Conservation (phyloP, 208 protist species). For the Tritrichomonas foetus region DNA sequence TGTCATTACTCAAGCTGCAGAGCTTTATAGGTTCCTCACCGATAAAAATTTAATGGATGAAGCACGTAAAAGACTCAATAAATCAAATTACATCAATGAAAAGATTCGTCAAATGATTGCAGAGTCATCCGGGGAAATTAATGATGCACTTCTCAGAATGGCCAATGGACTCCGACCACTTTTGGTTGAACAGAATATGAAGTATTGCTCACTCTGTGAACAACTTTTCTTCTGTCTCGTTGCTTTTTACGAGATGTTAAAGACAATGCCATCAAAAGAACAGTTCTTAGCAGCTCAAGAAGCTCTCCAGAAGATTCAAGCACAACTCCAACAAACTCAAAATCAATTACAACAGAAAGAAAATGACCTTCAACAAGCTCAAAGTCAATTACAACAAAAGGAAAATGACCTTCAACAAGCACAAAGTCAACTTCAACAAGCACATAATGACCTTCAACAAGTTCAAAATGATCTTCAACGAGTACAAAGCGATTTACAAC, state of each 20-base stretch:
- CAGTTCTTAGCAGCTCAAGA: not conserved
- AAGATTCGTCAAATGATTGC: not conserved
- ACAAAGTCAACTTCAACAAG: not conserved
- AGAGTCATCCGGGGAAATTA: not conserved
- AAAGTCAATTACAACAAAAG: not conserved
- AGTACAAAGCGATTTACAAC: not conserved
- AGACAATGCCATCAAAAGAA: not conserved
- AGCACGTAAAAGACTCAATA: not conserved
- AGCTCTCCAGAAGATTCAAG: not conserved
- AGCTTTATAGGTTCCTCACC: not conserved
- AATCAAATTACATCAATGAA: not conserved
- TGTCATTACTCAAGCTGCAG: conserved; percentile 34
- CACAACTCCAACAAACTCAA: not conserved
- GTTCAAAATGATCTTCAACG: not conserved
- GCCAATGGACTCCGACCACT: not conserved
- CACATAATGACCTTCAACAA: not conserved
- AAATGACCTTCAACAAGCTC: not conserved
- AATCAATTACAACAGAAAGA: not conserved
- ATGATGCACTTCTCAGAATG: not conserved
- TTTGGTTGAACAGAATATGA: not conserved
- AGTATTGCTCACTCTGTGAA: not conserved
- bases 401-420: not conserved
- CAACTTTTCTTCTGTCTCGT: not conserved
- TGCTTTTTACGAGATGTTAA: not conserved
- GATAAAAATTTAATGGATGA: not conserved